phyloP scores from a whole-genome alignment of 2,329 filamentous ascomycete species.

The Mycocentrospora acerina region DNA sequence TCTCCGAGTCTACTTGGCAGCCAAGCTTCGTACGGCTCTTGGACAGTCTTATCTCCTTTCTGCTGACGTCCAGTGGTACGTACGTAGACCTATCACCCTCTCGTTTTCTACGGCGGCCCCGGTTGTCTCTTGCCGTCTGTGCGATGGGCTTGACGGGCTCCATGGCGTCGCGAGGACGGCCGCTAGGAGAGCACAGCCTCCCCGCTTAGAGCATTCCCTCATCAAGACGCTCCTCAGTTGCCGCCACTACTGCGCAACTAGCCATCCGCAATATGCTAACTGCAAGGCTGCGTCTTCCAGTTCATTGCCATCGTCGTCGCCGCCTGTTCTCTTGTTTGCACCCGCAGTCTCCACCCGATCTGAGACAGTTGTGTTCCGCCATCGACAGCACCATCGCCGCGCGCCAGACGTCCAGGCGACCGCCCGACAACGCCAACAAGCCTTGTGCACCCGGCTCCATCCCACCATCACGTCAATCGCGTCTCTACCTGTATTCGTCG shows the following conservation, averaged over 20 bases:
- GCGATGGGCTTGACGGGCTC: too few relatives aligned
- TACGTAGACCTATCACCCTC: constrained; percentile 17
- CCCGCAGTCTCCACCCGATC: constrained; percentile 22
- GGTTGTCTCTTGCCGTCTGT: constrained; percentile 4
- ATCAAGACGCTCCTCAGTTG: constrained; percentile 18
- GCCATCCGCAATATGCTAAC: constrained; percentile 35
- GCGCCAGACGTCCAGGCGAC: constrained; percentile 4
- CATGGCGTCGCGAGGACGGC: constrained; percentile 15
- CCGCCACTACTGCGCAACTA: constrained; percentile 22
- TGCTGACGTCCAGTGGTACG: constrained; percentile 29
- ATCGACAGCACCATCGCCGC: constrained; percentile 6
- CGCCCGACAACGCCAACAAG: constrained; percentile 14
- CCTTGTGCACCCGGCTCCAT: constrained; percentile 8
- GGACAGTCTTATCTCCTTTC: constrained; percentile 18
- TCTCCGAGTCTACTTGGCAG: constrained; percentile 26
- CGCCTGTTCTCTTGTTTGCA: constrained; percentile 5
- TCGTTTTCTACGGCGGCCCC: constrained; percentile 6
- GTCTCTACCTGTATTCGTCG: neutral
- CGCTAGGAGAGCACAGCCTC: constrained; percentile 25
- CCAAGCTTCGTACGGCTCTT: constrained; percentile 29
- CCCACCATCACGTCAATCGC: neutral
- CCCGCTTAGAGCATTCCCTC: constrained; percentile 13
- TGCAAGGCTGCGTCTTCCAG: constrained; percentile 23
- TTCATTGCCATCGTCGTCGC: constrained; percentile 11
- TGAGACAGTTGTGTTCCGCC: constrained; percentile 36